These are phyloP conservation scores for Hypsizygus ulmarius DNA, from an alignment of 1,284 basidiomycete genomes.

Conservation along the genomic window DNA sequence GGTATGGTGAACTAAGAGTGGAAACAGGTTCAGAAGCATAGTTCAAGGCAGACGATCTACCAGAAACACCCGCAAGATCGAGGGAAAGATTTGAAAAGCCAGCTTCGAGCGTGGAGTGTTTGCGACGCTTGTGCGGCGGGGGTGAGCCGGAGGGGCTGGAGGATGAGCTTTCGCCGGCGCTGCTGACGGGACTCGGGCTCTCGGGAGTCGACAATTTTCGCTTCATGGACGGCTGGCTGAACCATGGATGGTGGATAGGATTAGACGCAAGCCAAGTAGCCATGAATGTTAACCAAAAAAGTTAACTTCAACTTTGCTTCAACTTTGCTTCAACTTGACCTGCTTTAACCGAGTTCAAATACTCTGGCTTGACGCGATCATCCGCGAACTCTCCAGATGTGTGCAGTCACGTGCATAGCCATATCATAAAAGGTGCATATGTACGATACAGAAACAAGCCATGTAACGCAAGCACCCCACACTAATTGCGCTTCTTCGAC, in stretches of 20 bases:
- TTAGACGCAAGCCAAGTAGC: slow-evolving; percentile 23
- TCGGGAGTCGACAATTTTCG: slow-evolving; percentile 43
- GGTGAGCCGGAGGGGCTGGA: slow-evolving; percentile 11
- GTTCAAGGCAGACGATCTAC: slow-evolving; percentile 5
- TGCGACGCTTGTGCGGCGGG: slow-evolving; percentile 46
- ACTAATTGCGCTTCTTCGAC: slow-evolving; percentile 85
- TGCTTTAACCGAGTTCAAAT: not conserved
- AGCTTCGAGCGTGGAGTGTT: slow-evolving; percentile 51
- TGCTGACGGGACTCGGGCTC: slow-evolving; percentile 18
- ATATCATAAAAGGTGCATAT: slow-evolving; percentile 8
- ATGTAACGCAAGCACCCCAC: slow-evolving; percentile 4
- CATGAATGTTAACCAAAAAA: slow-evolving; percentile 12
- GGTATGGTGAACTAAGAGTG: slow-evolving; percentile 14
- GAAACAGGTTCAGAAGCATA: slow-evolving; percentile 15
- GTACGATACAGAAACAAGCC: slow-evolving; percentile 10
- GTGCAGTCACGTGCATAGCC: slow-evolving; percentile 4
- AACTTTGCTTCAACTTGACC: not conserved
- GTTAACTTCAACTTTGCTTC: not conserved
- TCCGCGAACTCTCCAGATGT: slow-evolving; percentile 10
- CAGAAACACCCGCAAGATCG: slow-evolving; percentile 10
- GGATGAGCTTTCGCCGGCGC: slow-evolving; percentile 8
- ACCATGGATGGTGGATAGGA: slow-evolving; percentile 55
- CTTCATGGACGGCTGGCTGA: slow-evolving; percentile 44
- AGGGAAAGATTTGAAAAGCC: slow-evolving; percentile 52
- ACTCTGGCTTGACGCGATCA: not conserved